A percentile compares a stretch with the other conserved stretches of the same genome.
Evolutionary conservation across 2,329 filamentous ascomycete genomes (phyloP).

Genomic region (Phoma sp.): DNA sequence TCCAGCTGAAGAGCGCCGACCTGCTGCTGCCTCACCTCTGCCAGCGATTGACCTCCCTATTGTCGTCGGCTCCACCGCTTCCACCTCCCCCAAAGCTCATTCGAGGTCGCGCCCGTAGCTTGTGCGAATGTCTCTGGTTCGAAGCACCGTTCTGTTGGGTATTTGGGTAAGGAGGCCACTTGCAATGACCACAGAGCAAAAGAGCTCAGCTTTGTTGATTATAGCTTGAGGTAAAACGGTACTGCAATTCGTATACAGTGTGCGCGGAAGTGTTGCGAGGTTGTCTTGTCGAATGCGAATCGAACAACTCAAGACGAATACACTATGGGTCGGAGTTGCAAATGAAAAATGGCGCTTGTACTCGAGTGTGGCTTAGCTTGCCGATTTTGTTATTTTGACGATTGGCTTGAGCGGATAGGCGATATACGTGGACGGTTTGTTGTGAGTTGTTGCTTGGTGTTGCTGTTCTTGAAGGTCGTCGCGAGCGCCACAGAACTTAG

Average conservation of each 20-base stretch:
- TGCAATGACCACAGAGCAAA: neutral
- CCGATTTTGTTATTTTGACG: neutral
- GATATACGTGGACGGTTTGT: neutral
- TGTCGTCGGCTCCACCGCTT: conserved; percentile 16
- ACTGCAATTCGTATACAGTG: neutral
- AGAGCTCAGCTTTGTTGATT: neutral
- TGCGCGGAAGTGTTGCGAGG: neutral
- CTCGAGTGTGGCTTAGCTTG: neutral
- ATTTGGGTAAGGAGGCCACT: neutral
- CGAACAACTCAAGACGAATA: neutral
- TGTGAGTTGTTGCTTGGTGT: neutral
- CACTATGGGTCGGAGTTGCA: neutral
- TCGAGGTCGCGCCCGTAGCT: neutral
- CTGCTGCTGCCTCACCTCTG: conserved; percentile 18
- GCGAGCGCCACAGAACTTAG: conserved; percentile 5
- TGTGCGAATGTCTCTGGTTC: neutral
- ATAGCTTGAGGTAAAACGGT: neutral
- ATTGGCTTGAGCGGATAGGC: neutral
- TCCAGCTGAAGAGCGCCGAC: conserved; percentile 30
- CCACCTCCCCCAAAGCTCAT: conserved; percentile 11
- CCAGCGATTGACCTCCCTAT: conserved; percentile 16
- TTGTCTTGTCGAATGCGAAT: too few species aligned
- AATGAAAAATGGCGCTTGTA: neutral
- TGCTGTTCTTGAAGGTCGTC: conserved; percentile 3
- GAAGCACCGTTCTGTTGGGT: neutral